Conservation (phyloP, 2,329 filamentous ascomycete species). For the Plectosphaerella plurivora region DNA sequence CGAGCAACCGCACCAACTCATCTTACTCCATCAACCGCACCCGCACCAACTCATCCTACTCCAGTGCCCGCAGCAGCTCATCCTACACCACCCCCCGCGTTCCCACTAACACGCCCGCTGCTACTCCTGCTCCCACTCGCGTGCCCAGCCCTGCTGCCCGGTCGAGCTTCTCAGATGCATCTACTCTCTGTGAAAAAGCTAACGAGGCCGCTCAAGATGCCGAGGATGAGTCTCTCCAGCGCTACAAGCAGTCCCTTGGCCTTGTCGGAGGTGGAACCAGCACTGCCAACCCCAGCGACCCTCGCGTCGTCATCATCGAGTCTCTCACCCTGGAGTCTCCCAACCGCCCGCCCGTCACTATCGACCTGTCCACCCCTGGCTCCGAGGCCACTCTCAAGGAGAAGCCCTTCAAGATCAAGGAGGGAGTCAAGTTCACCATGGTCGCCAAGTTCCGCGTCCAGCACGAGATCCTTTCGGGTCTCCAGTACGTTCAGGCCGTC, state of each 20-base stretch:
- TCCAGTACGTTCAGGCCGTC: conserved; percentile 94
- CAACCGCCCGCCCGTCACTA: conserved; percentile 78
- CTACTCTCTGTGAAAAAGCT: conserved; percentile 3
- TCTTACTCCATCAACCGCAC: conserved; percentile 4
- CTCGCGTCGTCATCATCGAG: conserved; percentile 88
- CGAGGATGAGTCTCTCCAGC: conserved; percentile 88
- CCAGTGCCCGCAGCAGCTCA: neutral
- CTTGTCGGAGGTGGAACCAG: conserved; percentile 69
- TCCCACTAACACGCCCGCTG: too few species aligned
- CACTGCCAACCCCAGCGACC: conserved; percentile 73
- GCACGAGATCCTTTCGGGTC: conserved; percentile 88
- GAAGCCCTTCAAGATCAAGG: conserved; percentile 96
- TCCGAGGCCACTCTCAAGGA: conserved; percentile 76
- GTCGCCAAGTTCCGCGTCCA: conserved; percentile 92
- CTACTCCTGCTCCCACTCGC: too few species aligned
- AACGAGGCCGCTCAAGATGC: conserved; percentile 39
- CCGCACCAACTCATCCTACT: neutral
- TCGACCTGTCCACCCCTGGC: conserved; percentile 74
- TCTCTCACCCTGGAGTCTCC: conserved; percentile 83
- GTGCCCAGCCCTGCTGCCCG: conserved; percentile 4
- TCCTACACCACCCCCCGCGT: conserved; percentile 5
- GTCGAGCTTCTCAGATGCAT: conserved; percentile 11
- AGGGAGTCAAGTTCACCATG: conserved; percentile 91
- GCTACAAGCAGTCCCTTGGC: conserved; percentile 96
- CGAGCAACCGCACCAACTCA: neutral